Evolutionary conservation across 1,284 basidiomycete genomes (phyloP).

Genomic region (Peniophora sp.): DNA sequence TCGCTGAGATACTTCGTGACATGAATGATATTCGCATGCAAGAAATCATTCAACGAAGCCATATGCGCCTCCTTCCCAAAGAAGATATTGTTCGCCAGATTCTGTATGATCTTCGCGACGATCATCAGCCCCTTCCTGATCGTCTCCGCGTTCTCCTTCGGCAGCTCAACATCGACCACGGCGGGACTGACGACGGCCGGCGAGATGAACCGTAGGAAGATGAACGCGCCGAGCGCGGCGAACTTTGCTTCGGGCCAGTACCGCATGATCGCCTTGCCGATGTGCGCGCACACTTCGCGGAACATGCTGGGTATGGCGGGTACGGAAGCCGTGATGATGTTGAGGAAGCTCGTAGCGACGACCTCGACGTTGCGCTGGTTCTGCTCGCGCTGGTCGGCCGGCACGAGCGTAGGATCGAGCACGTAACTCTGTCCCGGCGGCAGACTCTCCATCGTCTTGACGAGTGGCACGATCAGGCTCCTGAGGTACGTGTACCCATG

Average conservation of each 20-base stretch:
- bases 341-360: conserved; percentile 71
- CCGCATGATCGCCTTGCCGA: conserved; percentile 68
- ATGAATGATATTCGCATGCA: conserved; percentile 69
- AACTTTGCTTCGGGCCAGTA: conserved; percentile 82
- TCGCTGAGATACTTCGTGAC: conserved; percentile 82
- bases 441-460: conserved; percentile 66
- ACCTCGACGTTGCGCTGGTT: conserved; percentile 71
- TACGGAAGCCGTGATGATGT: conserved; percentile 68
- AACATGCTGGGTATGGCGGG: conserved; percentile 78
- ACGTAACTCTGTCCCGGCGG: conserved; percentile 74
- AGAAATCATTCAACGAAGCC: conserved; percentile 73
- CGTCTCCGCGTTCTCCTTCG: conserved; percentile 45
- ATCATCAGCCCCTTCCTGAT: conserved; percentile 75
- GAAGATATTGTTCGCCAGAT: conserved; percentile 86
- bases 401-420: conserved; percentile 64
- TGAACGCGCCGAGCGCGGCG: conserved; percentile 84
- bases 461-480: conserved; percentile 66
- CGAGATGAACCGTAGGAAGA: conserved; percentile 83
- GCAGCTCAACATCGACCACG: conserved; percentile 74
- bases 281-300: conserved; percentile 81
- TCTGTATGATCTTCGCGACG: conserved; percentile 88
- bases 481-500: conserved; percentile 88
- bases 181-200: conserved; percentile 86
- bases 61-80: conserved; percentile 87
- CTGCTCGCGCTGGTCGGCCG: conserved; percentile 53